These are phyloP conservation scores for Candida loeiensis DNA, from an alignment of 805 yeast genomes.

Conservation along the genomic window DNA sequence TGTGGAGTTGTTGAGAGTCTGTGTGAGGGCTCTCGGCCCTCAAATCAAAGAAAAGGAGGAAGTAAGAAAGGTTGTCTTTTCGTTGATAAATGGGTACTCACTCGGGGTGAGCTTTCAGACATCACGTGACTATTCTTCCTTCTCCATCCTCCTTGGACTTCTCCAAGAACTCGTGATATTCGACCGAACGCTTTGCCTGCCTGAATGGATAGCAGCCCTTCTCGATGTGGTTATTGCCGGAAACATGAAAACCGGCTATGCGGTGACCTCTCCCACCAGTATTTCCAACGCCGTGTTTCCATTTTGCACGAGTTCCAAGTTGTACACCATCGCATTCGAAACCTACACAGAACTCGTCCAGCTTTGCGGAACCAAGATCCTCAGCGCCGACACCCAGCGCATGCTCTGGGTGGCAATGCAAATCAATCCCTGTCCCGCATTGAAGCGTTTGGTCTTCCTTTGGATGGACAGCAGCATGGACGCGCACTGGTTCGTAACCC, in stretches of 20 bases:
- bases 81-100: conserved; percentile 25
- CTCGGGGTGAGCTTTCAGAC: conserved; percentile 20
- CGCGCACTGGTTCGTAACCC: conserved; percentile 55
- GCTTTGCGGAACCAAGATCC: conserved; percentile 42
- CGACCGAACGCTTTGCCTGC: conserved; percentile 1
- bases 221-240: not conserved
- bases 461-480: conserved; percentile 58
- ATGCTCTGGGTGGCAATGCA: conserved; percentile 59
- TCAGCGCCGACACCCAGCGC: conserved; percentile 45
- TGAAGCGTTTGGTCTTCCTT: conserved; percentile 46
- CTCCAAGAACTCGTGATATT: conserved; percentile 25
- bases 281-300: conserved; percentile 44
- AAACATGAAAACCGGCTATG: conserved; percentile 28
- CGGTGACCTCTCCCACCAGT: conserved; percentile 33
- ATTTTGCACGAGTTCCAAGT: conserved; percentile 37
- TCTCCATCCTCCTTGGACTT: conserved; percentile 30
- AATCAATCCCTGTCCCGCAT: conserved; percentile 43
- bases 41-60: conserved; percentile 22
- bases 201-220: not conserved
- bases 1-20: conserved; percentile 25
- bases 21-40: conserved; percentile 39
- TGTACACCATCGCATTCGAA: conserved; percentile 46
- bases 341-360: conserved; percentile 59
- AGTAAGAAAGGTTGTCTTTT: conserved; percentile 17
- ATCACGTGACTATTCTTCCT: conserved; percentile 28